phyloP scores from a whole-genome alignment of 208 protist species.

The Leishmania mexicana region DNA sequence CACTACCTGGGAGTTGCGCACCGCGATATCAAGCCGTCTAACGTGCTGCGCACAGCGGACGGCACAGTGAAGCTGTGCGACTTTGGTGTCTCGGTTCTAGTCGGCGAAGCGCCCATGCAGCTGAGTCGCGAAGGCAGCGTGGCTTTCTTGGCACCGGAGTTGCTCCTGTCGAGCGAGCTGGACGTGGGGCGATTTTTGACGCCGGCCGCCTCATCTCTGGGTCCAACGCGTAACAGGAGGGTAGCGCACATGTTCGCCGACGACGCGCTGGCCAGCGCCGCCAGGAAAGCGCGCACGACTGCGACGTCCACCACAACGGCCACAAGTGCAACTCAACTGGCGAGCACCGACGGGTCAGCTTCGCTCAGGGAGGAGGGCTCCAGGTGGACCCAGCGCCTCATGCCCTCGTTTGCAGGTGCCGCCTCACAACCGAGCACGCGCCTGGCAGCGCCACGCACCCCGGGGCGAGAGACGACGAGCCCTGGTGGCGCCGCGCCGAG shows the following conservation, averaged over 20 bases:
- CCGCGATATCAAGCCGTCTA: slow-evolving; percentile 80
- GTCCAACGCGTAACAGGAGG: slow-evolving; percentile 6
- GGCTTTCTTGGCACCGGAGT: slow-evolving; percentile 77
- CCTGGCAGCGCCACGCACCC: not conserved
- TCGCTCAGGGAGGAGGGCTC: not conserved
- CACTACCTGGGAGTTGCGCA: slow-evolving; percentile 68
- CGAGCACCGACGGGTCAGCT: not conserved
- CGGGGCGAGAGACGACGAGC: not conserved
- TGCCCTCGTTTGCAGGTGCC: not conserved
- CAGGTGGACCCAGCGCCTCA: not conserved
- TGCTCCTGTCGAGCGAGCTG: slow-evolving; percentile 46
- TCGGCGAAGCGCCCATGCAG: slow-evolving; percentile 31
- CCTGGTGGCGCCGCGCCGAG: not conserved
- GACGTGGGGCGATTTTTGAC: slow-evolving; percentile 32
- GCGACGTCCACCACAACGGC: not conserved
- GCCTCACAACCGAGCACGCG: not conserved
- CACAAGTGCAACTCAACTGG: not conserved
- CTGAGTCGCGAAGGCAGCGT: slow-evolving; percentile 61
- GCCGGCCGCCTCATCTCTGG: slow-evolving; percentile 11
- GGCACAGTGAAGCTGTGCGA: slow-evolving; percentile 76
- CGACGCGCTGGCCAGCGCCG: not conserved
- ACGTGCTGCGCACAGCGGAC: slow-evolving; percentile 63
- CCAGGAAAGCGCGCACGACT: not conserved
- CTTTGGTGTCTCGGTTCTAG: slow-evolving; percentile 65
- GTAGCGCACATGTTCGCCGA: not conserved